These are phyloP conservation scores for Senecio squalidus DNA, from an alignment of 140 eudicot species.

Conservation along the genomic window DNA sequence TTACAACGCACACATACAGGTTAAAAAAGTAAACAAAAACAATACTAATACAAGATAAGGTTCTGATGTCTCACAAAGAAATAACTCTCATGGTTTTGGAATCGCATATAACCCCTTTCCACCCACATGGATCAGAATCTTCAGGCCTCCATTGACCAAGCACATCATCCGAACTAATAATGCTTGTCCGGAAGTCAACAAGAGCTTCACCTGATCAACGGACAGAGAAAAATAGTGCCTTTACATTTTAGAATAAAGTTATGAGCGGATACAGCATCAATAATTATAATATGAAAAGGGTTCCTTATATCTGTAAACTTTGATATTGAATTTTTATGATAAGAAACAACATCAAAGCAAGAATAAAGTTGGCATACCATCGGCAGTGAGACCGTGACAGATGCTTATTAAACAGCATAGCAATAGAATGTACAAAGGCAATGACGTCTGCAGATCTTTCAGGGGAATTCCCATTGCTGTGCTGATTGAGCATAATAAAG, in stretches of 20 bases:
- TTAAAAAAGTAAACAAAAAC: not conserved
- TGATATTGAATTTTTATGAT: not conserved
- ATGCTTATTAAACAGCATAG: slow-evolving; percentile 35
- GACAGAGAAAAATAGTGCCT: slow-evolving; percentile 9
- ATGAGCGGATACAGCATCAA: not conserved
- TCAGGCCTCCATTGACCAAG: slow-evolving; percentile 90
- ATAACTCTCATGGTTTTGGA: slow-evolving; percentile 72
- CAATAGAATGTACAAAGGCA: slow-evolving; percentile 37
- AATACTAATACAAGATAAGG: not conserved
- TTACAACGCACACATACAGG: slow-evolving; percentile 14
- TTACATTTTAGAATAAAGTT: slow-evolving; percentile 7
- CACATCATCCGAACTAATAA: slow-evolving; percentile 60
- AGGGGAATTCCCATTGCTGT: slow-evolving; percentile 47
- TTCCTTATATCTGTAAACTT: not conserved
- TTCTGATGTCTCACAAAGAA: slow-evolving; percentile 61
- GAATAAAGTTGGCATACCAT: slow-evolving; percentile 52
- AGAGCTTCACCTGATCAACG: slow-evolving; percentile 78
- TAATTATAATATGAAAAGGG: not conserved
- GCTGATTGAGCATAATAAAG: slow-evolving; percentile 44
- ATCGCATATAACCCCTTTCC: slow-evolving; percentile 91
- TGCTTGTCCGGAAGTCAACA: slow-evolving; percentile 54
- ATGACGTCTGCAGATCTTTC: slow-evolving; percentile 24
- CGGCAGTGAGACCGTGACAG: slow-evolving; percentile 65
- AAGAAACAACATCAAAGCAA: not conserved
- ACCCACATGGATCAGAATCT: slow-evolving; percentile 91